Evolutionary conservation across 2,329 filamentous ascomycete species (phyloP).

Genomic region (Aspergillus luchuensis): DNA sequence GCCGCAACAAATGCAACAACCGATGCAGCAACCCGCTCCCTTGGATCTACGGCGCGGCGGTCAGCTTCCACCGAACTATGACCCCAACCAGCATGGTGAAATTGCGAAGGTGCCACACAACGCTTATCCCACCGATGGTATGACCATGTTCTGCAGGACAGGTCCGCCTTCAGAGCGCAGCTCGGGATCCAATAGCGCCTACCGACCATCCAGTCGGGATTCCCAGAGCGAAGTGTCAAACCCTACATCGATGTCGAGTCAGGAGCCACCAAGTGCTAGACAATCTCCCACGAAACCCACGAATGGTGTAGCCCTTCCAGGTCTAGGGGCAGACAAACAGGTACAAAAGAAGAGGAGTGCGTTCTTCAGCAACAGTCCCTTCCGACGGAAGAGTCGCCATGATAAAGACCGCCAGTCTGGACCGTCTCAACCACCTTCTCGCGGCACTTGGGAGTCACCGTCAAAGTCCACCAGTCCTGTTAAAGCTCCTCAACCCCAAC

Average conservation of each 20-base stretch:
- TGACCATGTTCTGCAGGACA: slow-evolving; percentile 94
- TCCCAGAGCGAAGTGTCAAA: slow-evolving; percentile 90
- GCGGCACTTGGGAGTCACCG: slow-evolving; percentile 57
- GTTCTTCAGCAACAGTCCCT: slow-evolving; percentile 93
- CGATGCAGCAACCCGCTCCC: slow-evolving; percentile 35
- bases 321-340: slow-evolving; percentile 63
- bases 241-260: slow-evolving; percentile 83
- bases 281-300: slow-evolving; percentile 70
- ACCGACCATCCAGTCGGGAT: slow-evolving; percentile 78
- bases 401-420: slow-evolving; percentile 61
- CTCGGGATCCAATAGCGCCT: slow-evolving; percentile 64
- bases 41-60: slow-evolving; percentile 43
- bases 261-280: slow-evolving; percentile 74
- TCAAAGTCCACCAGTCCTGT: slow-evolving; percentile 47
- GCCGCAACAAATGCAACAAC: slow-evolving; percentile 17
- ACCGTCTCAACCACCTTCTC: slow-evolving; percentile 41
- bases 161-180: slow-evolving; percentile 70
- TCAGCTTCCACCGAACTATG: slow-evolving; percentile 49
- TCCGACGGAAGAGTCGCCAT: slow-evolving; percentile 84
- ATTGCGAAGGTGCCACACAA: slow-evolving; percentile 80
- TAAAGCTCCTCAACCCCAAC: slow-evolving; percentile 38
- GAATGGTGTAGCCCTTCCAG: slow-evolving; percentile 44
- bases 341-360: slow-evolving; percentile 73
- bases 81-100: slow-evolving; percentile 63
- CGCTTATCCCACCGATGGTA: slow-evolving; percentile 90